Percentiles rank a stretch among this genome's conserved stretches.
These are phyloP conservation scores for Suillus plorans DNA, from an alignment of 768 basidiomycete genomes.

Conservation along the genomic window DNA sequence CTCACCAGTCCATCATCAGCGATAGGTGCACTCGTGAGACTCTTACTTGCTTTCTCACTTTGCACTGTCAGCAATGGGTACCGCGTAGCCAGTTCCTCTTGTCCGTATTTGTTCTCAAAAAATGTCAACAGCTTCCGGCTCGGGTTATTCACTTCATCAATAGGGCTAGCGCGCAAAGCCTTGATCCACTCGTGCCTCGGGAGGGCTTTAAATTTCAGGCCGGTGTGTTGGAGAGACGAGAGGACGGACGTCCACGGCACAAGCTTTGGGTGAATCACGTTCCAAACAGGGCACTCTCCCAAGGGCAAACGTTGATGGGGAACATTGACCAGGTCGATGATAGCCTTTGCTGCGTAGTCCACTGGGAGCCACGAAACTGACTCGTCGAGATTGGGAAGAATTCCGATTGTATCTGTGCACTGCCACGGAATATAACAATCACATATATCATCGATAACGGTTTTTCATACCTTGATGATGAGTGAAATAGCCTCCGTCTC, in stretches of 20 bases:
- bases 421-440: slow-evolving; percentile 30
- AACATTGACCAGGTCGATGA: slow-evolving; percentile 41
- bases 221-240: slow-evolving; percentile 34
- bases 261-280: slow-evolving; percentile 18
- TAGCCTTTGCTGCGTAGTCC: slow-evolving; percentile 47
- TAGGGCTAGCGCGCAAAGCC: slow-evolving; percentile 21
- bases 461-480: slow-evolving; percentile 25
- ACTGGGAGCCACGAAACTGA: slow-evolving; percentile 50
- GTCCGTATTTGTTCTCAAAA: slow-evolving; percentile 27
- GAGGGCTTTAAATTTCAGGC: slow-evolving; percentile 28
- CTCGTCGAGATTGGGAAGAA: slow-evolving; percentile 33
- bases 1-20: slow-evolving; percentile 31
- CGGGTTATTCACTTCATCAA: slow-evolving; percentile 23
- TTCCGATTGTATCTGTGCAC: slow-evolving; percentile 40
- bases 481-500: slow-evolving; percentile 43
- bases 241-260: slow-evolving; percentile 41
- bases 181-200: slow-evolving; percentile 24
- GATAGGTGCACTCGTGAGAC: slow-evolving; percentile 17
- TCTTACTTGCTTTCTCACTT: slow-evolving; percentile 15
- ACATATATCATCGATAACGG: not conserved
- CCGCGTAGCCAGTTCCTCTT: slow-evolving; percentile 9
- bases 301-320: not conserved
- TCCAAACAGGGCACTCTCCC: slow-evolving; percentile 21
- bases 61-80: slow-evolving; percentile 12
- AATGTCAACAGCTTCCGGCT: slow-evolving; percentile 23